A percentile compares a stretch with the other conserved stretches of the same genome.
Conservation (phyloP, 2,329 filamentous ascomycete species). For the Trichophyton verrucosum region DNA sequence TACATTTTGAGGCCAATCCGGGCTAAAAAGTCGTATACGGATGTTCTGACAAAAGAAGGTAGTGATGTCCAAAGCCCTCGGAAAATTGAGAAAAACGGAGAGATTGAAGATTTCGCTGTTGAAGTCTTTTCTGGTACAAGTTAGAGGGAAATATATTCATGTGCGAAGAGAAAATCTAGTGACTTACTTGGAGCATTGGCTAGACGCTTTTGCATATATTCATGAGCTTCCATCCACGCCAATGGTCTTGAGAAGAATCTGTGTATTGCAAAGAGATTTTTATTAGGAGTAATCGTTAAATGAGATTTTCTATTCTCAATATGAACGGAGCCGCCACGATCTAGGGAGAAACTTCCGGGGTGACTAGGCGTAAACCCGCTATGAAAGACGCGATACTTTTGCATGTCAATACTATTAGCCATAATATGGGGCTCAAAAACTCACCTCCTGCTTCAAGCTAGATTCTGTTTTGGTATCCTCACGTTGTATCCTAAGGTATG, state of each 20-base stretch:
- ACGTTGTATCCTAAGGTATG: neutral
- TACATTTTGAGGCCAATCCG: slow-evolving; percentile 8
- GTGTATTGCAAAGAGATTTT: slow-evolving; percentile 8
- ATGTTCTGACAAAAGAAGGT: neutral
- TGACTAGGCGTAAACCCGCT: neutral
- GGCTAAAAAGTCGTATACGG: slow-evolving; percentile 7
- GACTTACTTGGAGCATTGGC: neutral
- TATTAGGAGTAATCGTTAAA: slow-evolving; percentile 1
- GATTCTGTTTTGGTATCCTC: neutral
- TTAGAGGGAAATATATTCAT: neutral
- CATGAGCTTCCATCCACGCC: slow-evolving; percentile 5
- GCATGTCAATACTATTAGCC: neutral
- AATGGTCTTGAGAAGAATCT: slow-evolving; percentile 5
- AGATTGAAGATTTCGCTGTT: neutral
- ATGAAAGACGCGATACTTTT: neutral
- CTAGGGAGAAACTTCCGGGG: neutral
- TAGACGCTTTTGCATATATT: neutral
- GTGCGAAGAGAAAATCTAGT: too few relatives aligned
- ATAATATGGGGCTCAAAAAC: neutral
- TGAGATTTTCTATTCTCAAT: slow-evolving; percentile 9
- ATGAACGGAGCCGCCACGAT: neutral
- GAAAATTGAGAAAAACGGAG: neutral
- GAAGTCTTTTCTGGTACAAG: neutral
- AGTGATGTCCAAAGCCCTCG: neutral
- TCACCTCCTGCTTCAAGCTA: slow-evolving; percentile 1